These are phyloP conservation scores for Lactifluus hygrophoroides DNA, from an alignment of 768 basidiomycete species.

Conservation along the genomic window DNA sequence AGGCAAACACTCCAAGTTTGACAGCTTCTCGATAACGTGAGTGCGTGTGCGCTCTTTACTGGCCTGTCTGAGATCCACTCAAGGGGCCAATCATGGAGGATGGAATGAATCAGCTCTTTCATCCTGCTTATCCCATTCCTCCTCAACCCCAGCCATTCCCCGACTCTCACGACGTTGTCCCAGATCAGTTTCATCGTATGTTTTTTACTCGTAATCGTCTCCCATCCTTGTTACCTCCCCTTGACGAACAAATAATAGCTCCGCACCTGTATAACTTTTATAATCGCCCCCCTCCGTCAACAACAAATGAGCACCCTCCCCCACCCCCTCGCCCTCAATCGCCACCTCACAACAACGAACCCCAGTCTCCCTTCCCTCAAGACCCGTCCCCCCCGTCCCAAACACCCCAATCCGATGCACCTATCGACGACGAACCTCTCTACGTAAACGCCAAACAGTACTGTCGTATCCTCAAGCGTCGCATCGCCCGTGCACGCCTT, in stretches of 20 bases:
- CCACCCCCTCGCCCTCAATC: too few species aligned
- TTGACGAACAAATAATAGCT: too few species aligned
- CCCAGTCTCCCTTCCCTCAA: conserved; percentile 9
- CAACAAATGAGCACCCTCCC: too few species aligned
- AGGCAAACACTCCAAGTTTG: too few species aligned
- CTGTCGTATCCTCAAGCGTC: conserved; percentile 93
- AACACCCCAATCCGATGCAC: conserved; percentile 31
- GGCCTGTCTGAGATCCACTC: too few species aligned
- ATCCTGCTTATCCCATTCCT: conserved; percentile 43
- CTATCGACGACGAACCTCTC: conserved; percentile 90
- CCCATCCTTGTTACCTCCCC: conserved; percentile 16
- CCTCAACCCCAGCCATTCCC: conserved; percentile 29
- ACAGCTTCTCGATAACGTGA: too few species aligned
- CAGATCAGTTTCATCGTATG: conserved; percentile 16
- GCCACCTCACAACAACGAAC: too few species aligned
- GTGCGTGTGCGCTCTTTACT: too few species aligned
- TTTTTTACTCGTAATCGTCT: neutral
- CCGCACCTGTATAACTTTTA: conserved; percentile 20
- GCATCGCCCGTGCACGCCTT: conserved; percentile 81
- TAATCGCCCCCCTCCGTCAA: too few species aligned
- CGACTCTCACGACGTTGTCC: conserved; percentile 24
- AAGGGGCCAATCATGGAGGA: conserved; percentile 35
- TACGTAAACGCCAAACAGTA: conserved; percentile 99
- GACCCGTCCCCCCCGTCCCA: conserved; percentile 22
- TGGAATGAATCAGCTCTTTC: too few species aligned